Evolutionary conservation across 129 eudicot species (phyloP).

Genomic region (Tagetes patula): DNA sequence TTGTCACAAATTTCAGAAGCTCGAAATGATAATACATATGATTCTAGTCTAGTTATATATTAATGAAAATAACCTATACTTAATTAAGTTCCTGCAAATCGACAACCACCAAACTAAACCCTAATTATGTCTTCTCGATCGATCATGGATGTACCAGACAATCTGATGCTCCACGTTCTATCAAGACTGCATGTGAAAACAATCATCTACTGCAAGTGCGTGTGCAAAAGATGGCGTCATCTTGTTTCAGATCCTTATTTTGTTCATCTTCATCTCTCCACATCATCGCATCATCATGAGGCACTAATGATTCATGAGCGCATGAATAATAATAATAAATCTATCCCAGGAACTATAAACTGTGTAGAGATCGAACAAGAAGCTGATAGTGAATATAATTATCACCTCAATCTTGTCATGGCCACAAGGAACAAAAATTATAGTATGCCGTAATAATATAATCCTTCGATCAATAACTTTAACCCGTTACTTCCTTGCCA

Average conservation of each 20-base stretch:
- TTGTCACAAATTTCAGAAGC: too few relatives aligned
- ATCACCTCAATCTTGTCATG: too few relatives aligned
- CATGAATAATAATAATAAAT: too few relatives aligned
- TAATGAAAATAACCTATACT: too few relatives aligned
- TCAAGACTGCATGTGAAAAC: slow-evolving; percentile 18
- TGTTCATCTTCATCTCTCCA: slow-evolving; percentile 14
- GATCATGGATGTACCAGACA: too few relatives aligned
- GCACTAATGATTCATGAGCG: not conserved
- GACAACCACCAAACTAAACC: too few relatives aligned
- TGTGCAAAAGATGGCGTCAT: slow-evolving; percentile 33
- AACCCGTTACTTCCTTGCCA: slow-evolving; percentile 34
- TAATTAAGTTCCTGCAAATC: too few relatives aligned
- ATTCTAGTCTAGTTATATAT: too few relatives aligned
- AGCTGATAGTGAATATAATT: not conserved
- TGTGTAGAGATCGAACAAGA: slow-evolving; percentile 10
- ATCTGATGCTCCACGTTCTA: too few relatives aligned
- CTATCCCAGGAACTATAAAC: not conserved
- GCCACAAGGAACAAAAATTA: not conserved
- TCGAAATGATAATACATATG: too few relatives aligned
- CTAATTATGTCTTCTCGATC: too few relatives aligned
- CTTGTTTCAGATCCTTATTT: slow-evolving; percentile 27
- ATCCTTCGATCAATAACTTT: not conserved
- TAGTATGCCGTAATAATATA: not conserved
- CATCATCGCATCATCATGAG: not conserved
- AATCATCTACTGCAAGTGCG: slow-evolving; percentile 30